A percentile compares a stretch with the other conserved stretches of the same genome.
These are phyloP conservation scores for Sclerotinia nivalis DNA, from an alignment of 2,329 filamentous ascomycete genomes.

Conservation along the genomic window DNA sequence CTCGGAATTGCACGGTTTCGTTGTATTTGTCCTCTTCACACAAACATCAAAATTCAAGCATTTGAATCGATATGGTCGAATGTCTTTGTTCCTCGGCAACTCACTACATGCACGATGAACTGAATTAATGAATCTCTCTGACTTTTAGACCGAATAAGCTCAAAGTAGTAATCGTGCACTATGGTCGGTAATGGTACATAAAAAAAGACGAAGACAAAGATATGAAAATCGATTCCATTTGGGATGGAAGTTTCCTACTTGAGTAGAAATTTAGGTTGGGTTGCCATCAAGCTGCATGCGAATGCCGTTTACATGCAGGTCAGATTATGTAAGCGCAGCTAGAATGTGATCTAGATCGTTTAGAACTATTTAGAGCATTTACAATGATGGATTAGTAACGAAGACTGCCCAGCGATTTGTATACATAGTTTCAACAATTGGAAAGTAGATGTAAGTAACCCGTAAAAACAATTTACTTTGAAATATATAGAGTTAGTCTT, in stretches of 20 bases:
- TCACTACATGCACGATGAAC: background rate
- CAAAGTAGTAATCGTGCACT: background rate
- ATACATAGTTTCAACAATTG: background rate
- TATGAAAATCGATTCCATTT: background rate
- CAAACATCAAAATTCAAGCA: background rate
- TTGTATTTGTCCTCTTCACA: background rate
- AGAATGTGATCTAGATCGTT: constrained; percentile 12
- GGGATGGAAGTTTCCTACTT: too few species aligned
- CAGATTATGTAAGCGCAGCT: background rate
- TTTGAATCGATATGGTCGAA: background rate
- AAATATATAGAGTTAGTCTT: background rate
- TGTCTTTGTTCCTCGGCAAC: constrained; percentile 7
- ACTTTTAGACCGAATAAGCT: background rate
- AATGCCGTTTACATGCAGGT: background rate
- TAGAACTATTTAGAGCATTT: background rate
- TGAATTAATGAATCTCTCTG: background rate
- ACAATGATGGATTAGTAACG: background rate
- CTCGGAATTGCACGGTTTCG: background rate
- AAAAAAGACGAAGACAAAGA: background rate
- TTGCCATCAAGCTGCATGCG: background rate
- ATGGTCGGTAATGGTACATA: background rate
- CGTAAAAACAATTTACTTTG: background rate
- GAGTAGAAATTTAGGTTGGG: background rate
- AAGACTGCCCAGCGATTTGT: background rate
- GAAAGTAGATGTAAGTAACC: background rate